Base-by-base conservation (phyloP, 192 early-diverging fungal genomes). In the Backusella macrospora region DNA sequence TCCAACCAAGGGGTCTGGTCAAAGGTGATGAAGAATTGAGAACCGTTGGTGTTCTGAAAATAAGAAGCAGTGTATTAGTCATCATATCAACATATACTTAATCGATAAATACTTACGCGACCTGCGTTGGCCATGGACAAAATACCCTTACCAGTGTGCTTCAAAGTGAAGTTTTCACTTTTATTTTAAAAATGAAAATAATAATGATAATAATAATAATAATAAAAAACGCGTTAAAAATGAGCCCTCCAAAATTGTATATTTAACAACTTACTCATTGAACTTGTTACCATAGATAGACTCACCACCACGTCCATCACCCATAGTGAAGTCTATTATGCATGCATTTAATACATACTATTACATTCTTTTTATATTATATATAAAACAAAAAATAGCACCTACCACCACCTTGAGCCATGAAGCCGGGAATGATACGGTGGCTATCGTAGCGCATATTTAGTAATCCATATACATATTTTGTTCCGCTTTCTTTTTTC, bases 221-320 rank as follows among this genome's bases (percentile, higher is more conserved):
- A 18, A 15, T 42, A 62, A 71, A 26, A 39, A 47, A 48, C 39
- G 39, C 37, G 44, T 47, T 45, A 73, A 26, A 26, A 78, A 76
- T 43, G 73, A 75, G 62, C 95, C 91, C 65, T 79, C 85, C 71
- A 18, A 70, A 62, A 38, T 46, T 44, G n/a, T 9, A 21, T 45
- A 1, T 3, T 23, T 26, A 44, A 21, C 40, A 42, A 78, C 84
- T 72, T 83, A 85, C 84, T 98, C 96, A 55, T 82, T 86, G 76
- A 98, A 98, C 87, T 93, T 96, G 67, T 85, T 87, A 70, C 96
- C 92, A 74, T 92, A 91, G 79, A 92, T 92, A 80, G 88, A 91
- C 80, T 94, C 89, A 70, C 92, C 92, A 62, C 92, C 90, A 73
- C 89, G 88, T 48, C 92, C 90, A 82, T 92, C 89, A 64, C 88